Evolutionary conservation across 2,329 filamentous ascomycete genomes (phyloP).

Genomic region (Botryotinia narcissicola): DNA sequence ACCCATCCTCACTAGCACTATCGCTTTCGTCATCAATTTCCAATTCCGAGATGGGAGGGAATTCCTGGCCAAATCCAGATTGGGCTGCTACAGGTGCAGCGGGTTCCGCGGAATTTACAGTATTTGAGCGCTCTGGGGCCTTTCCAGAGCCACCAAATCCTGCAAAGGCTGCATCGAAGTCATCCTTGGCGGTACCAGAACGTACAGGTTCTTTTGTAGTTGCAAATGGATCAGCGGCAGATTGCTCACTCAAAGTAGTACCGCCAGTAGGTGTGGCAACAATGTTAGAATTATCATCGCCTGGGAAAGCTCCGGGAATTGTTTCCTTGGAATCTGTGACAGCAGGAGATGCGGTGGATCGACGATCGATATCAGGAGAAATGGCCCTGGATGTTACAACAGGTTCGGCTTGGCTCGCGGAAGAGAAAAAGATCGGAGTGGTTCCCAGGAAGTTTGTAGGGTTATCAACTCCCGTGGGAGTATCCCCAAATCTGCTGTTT

Average conservation of each 20-base stretch:
- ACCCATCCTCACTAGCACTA: constrained; percentile 68
- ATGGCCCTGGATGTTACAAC: constrained; percentile 30
- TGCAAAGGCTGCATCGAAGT: constrained; percentile 83
- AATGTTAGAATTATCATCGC: constrained; percentile 45
- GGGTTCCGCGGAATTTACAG: constrained; percentile 40
- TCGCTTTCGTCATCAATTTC: constrained; percentile 83
- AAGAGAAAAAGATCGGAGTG: constrained; percentile 37
- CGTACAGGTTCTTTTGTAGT: constrained; percentile 51
- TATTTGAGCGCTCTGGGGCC: constrained; percentile 51
- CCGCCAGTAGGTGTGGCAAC: constrained; percentile 49
- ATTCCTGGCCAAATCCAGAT: constrained; percentile 68
- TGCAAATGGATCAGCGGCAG: constrained; percentile 52
- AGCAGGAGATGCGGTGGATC: constrained; percentile 35
- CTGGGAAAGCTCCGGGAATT: constrained; percentile 54
- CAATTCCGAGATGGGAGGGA: constrained; percentile 89
- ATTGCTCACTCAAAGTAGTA: constrained; percentile 47
- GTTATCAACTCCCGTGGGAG: constrained; percentile 40
- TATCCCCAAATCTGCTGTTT: constrained; percentile 60
- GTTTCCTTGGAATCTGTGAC: constrained; percentile 39
- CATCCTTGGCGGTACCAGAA: constrained; percentile 60
- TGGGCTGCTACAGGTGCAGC: constrained; percentile 44
- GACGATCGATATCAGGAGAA: constrained; percentile 36
- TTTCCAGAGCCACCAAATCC: constrained; percentile 58
- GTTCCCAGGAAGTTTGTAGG: constrained; percentile 40
- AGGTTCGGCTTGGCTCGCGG: constrained; percentile 27